Evolutionary conservation across 768 basidiomycete genomes (phyloP).

Genomic region (Roridomyces roridus): DNA sequence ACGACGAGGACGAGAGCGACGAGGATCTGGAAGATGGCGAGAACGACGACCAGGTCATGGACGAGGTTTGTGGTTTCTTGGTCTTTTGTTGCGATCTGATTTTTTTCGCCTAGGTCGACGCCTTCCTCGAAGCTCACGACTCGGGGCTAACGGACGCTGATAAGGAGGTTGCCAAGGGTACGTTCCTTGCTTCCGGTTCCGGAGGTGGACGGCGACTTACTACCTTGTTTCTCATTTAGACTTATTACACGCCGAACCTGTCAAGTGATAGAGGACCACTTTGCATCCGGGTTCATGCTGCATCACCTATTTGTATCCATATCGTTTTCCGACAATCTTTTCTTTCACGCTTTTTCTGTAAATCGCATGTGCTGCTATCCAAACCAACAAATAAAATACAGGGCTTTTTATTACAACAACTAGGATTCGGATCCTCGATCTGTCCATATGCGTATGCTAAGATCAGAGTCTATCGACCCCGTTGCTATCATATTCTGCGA

Average conservation of each 20-base stretch:
- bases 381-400: conserved; percentile 18
- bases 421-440: conserved; percentile 47
- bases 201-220: conserved; percentile 10
- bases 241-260: conserved; percentile 64
- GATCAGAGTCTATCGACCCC: conserved; percentile 85
- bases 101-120: conserved; percentile 68
- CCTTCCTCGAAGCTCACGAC: conserved; percentile 94
- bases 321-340: neutral
- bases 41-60: conserved; percentile 83
- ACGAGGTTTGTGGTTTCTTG: conserved; percentile 67
- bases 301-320: conserved; percentile 18
- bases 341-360: conserved; percentile 20
- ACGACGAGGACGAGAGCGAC: conserved; percentile 78
- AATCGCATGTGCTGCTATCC: conserved; percentile 20
- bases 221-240: conserved; percentile 41
- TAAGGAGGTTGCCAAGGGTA: conserved; percentile 78
- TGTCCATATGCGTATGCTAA: conserved; percentile 83
- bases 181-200: conserved; percentile 23
- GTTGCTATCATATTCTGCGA: conserved; percentile 87
- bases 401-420: conserved; percentile 5
- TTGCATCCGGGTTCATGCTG: conserved; percentile 1
- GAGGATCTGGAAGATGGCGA: conserved; percentile 60
- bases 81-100: conserved; percentile 5
- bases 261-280: conserved; percentile 41
- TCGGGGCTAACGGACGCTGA: conserved; percentile 83